Conservation (phyloP, 441 rosid species). For the Theobroma grandiflorum region DNA sequence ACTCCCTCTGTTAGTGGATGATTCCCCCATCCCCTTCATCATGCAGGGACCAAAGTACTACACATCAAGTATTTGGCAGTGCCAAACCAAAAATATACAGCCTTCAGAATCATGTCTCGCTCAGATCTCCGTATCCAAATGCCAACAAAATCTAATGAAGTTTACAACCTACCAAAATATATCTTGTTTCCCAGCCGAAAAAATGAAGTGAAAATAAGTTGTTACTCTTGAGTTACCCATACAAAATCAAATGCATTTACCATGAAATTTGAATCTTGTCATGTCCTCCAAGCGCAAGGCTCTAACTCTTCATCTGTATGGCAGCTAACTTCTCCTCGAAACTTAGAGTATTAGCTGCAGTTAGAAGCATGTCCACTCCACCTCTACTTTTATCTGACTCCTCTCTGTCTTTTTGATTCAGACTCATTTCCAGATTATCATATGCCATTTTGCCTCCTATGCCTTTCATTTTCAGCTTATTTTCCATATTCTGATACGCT, state of each 20-base stretch:
- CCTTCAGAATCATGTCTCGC: slow-evolving; percentile 28
- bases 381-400: slow-evolving; percentile 54
- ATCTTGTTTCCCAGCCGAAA: slow-evolving; percentile 18
- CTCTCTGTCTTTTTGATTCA: slow-evolving; percentile 37
- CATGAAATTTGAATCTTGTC: slow-evolving; percentile 1
- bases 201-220: slow-evolving; percentile 32
- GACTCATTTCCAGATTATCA: slow-evolving; percentile 26
- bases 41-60: slow-evolving; percentile 6
- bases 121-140: slow-evolving; percentile 30
- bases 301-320: slow-evolving; percentile 33
- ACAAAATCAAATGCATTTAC: slow-evolving; percentile 24
- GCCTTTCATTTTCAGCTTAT: slow-evolving; percentile 36
- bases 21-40: slow-evolving; percentile 17
- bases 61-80: not conserved
- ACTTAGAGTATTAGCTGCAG: slow-evolving; percentile 70
- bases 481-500: slow-evolving; percentile 48
- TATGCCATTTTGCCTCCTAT: slow-evolving; percentile 26
- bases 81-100: slow-evolving; percentile 35
- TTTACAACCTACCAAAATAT: slow-evolving; percentile 42
- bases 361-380: slow-evolving; percentile 83
- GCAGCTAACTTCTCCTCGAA: slow-evolving; percentile 52
- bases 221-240: slow-evolving; percentile 15
- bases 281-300: slow-evolving; percentile 1
- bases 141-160: slow-evolving; percentile 39
- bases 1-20: slow-evolving; percentile 5